phyloP scores from a whole-genome alignment of 1,139 yeast species.

The Geotrichum reessii region DNA sequence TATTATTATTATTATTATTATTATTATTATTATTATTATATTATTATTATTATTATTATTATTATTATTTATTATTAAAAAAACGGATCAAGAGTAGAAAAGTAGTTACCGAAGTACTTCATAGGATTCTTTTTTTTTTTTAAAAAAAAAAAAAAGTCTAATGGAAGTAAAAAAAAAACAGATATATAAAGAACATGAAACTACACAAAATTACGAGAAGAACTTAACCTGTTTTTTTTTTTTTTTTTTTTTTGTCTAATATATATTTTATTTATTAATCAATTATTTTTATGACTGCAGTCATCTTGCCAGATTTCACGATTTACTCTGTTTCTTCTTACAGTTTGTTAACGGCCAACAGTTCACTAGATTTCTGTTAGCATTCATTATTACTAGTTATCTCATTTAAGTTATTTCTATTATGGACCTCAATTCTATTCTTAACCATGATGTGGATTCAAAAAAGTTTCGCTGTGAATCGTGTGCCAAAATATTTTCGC shows the following conservation, averaged over 20 bases:
- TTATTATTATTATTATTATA: too few relatives aligned
- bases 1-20: too few relatives aligned
- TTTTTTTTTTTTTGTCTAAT: not conserved
- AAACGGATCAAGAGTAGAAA: too few relatives aligned
- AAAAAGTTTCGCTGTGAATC: conserved; percentile 11
- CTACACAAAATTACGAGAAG: not conserved
- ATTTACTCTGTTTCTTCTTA: not conserved
- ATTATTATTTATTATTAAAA: too few relatives aligned
- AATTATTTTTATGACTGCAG: not conserved
- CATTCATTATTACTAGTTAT: not conserved
- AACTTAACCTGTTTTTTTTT: not conserved
- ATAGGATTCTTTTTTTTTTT: too few relatives aligned
- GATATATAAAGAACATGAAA: not conserved
- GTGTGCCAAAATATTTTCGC: conserved; percentile 44
- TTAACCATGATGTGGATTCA: conserved; percentile 2
- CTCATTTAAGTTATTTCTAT: not conserved
- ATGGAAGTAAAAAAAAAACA: not conserved
- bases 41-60: too few relatives aligned
- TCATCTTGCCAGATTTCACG: not conserved
- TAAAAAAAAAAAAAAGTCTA: not conserved
- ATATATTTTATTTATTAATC: not conserved
- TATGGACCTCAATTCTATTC: conserved; percentile 13
- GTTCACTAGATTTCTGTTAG: not conserved
- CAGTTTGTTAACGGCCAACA: not conserved
- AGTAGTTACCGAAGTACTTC: too few relatives aligned